phyloP scores from a whole-genome alignment of 2,329 filamentous ascomycete genomes.

The Calonectria montana region DNA sequence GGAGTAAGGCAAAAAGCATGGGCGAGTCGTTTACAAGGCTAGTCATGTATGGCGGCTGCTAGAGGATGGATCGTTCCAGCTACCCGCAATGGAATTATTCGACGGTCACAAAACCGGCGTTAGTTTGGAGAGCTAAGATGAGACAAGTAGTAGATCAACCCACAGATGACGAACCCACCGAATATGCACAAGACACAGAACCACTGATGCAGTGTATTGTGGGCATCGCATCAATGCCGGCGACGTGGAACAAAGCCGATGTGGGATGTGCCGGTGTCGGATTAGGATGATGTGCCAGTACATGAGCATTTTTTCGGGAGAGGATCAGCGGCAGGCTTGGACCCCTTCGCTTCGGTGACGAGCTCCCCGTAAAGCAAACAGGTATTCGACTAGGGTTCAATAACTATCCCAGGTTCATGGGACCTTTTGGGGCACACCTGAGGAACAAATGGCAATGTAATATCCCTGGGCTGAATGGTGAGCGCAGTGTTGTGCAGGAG shows the following conservation, averaged over 20 bases:
- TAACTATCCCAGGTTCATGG: conserved; percentile 27
- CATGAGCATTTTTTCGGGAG: background rate
- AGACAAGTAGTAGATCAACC: conserved; percentile 33
- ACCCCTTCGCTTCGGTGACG: conserved; percentile 15
- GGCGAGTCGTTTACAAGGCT: background rate
- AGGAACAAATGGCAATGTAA: conserved; percentile 26
- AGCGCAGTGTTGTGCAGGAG: conserved; percentile 27
- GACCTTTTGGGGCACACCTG: conserved; percentile 28
- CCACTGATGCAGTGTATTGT: background rate
- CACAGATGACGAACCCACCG: conserved; percentile 23
- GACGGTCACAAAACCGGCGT: conserved; percentile 15
- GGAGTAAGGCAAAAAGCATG: background rate
- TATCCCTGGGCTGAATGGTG: conserved; percentile 43
- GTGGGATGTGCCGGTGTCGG: background rate
- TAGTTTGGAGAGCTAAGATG: conserved; percentile 13
- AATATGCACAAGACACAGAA: background rate
- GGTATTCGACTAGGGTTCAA: conserved; percentile 3
- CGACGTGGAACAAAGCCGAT: background rate
- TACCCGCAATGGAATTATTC: conserved; percentile 12
- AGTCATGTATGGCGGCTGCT: conserved; percentile 10
- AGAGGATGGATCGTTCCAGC: background rate
- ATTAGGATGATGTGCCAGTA: background rate
- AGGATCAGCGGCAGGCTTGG: background rate
- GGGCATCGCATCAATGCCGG: background rate
- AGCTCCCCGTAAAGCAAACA: conserved; percentile 10